These are phyloP conservation scores for Pseudogymnoascus sp. DNA, from an alignment of 2,329 filamentous ascomycete species.

Conservation along the genomic window DNA sequence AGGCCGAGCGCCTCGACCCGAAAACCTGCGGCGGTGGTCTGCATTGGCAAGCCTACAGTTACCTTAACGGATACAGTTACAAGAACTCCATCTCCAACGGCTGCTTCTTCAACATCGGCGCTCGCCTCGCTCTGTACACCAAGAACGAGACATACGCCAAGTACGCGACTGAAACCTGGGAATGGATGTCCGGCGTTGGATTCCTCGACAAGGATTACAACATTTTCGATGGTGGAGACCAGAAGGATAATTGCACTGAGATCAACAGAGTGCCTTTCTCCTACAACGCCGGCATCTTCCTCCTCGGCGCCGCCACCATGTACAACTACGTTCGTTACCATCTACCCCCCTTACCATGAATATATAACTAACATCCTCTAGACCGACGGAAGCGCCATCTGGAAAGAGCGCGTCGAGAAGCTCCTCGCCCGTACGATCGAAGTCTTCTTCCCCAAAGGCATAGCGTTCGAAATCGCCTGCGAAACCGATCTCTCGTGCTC, in stretches of 20 bases:
- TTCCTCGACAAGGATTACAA: conserved; percentile 49
- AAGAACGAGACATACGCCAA: conserved; percentile 68
- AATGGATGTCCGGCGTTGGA: conserved; percentile 54
- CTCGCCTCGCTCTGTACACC: conserved; percentile 68
- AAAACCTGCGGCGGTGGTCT: conserved; percentile 62
- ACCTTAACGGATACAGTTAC: conserved; percentile 75
- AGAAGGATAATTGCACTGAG: conserved; percentile 48
- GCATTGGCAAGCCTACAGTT: conserved; percentile 77
- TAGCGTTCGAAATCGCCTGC: conserved; percentile 60
- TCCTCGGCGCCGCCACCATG: conserved; percentile 47
- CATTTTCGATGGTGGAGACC: conserved; percentile 55
- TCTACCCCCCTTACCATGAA: neutral
- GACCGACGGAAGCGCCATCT: conserved; percentile 33
- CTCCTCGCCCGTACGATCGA: conserved; percentile 43
- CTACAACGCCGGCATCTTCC: conserved; percentile 62
- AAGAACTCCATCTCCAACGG: conserved; percentile 60
- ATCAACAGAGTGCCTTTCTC: conserved; percentile 59
- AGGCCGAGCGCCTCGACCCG: conserved; percentile 63
- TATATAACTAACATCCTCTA: conserved; percentile 8
- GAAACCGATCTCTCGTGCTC: conserved; percentile 55
- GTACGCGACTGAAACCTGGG: conserved; percentile 69
- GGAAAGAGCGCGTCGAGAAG: conserved; percentile 51
- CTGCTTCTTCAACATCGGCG: conserved; percentile 54
- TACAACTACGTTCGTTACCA: conserved; percentile 38
- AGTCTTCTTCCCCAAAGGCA: conserved; percentile 50